These are phyloP conservation scores for Backusella mclennaniae DNA, from an alignment of 192 early-diverging fungal species.

Conservation along the genomic window DNA sequence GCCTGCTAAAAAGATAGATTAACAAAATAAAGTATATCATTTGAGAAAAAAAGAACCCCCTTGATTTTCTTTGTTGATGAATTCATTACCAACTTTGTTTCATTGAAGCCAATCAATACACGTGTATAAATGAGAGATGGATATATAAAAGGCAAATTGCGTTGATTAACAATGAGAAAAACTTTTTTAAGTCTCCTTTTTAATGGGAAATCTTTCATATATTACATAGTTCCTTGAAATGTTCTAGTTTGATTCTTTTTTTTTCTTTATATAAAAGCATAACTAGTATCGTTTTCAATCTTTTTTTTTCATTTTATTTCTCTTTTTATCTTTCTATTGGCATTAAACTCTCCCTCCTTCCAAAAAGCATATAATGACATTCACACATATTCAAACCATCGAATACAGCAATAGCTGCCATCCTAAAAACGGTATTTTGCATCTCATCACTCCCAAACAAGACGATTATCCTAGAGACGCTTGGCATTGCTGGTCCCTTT, in stretches of 20 bases:
- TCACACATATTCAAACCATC: not conserved
- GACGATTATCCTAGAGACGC: not conserved
- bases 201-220: not conserved
- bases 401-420: not conserved
- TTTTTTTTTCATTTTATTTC: not conserved
- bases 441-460: not conserved
- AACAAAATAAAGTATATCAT: not conserved
- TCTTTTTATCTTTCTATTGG: not conserved
- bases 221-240: not conserved
- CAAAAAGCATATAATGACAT: not conserved
- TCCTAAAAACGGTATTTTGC: not conserved
- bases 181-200: not conserved
- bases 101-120: not conserved
- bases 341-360: not conserved
- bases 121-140: not conserved
- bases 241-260: not conserved
- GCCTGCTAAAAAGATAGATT: not conserved
- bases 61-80: not conserved
- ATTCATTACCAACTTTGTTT: not conserved
- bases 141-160: not conserved
- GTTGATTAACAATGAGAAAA: not conserved
- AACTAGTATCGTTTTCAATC: not conserved
- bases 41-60: not conserved
- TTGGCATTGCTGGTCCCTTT: conserved; percentile 4
- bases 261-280: not conserved